Evolutionary conservation across 1,284 basidiomycete species (phyloP).

Genomic region (Trichosporon ovoides): DNA sequence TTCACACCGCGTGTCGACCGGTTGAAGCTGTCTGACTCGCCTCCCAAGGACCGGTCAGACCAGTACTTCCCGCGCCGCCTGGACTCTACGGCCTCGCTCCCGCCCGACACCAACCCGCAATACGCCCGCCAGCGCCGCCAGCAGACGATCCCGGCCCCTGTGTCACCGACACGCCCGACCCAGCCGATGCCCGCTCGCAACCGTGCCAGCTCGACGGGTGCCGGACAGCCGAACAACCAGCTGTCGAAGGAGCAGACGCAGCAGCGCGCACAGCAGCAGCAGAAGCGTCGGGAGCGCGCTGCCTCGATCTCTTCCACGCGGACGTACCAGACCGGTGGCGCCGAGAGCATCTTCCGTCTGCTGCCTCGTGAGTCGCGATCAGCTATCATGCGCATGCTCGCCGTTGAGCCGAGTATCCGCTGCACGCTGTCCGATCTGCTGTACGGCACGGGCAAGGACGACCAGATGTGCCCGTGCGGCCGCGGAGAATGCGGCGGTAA

Average conservation of each 20-base stretch:
- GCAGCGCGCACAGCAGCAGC: conserved; percentile 30
- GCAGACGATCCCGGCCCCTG: conserved; percentile 13
- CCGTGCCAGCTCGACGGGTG: neutral
- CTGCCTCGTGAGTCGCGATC: conserved; percentile 85
- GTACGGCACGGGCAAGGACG: conserved; percentile 68
- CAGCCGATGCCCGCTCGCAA: neutral
- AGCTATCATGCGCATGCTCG: conserved; percentile 88
- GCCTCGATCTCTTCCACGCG: conserved; percentile 40
- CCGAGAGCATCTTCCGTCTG: conserved; percentile 97
- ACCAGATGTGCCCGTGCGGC: conserved; percentile 71
- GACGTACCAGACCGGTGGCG: conserved; percentile 75
- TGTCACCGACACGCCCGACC: neutral
- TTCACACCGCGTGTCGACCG: conserved; percentile 20
- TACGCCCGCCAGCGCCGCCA: conserved; percentile 18
- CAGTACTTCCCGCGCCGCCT: conserved; percentile 64
- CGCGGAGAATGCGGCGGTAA: conserved; percentile 50
- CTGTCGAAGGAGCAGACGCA: conserved; percentile 1
- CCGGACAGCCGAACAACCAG: neutral
- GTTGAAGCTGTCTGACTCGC: conserved; percentile 28
- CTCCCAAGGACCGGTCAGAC: conserved; percentile 57
- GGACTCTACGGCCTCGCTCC: conserved; percentile 60
- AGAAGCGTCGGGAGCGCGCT: conserved; percentile 39
- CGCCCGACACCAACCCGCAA: conserved; percentile 24
- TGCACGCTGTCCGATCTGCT: conserved; percentile 90
- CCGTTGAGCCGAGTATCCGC: conserved; percentile 77